Conservation (phyloP, 2,329 filamentous ascomycete genomes). For the Epichloe baconii region DNA sequence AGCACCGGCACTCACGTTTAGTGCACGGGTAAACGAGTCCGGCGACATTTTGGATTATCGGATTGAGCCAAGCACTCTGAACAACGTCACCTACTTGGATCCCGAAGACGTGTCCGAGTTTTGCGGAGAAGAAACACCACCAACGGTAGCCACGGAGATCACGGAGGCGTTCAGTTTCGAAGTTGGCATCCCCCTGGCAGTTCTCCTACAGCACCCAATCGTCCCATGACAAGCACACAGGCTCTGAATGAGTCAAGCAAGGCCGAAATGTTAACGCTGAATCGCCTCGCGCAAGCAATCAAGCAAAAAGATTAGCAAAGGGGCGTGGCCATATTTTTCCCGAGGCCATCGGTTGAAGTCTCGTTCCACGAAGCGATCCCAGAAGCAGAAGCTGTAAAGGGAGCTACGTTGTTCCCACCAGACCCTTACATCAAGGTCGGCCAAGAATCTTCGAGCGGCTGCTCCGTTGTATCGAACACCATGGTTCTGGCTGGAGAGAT, state of each 20-base stretch:
- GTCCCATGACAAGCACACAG: conserved; percentile 29
- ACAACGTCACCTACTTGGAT: conserved; percentile 44
- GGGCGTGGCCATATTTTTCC: conserved; percentile 36
- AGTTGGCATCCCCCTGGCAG: conserved; percentile 15
- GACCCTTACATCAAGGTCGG: conserved; percentile 37
- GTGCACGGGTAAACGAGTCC: conserved; percentile 38
- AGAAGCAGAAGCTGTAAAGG: conserved; percentile 6
- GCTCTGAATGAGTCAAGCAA: conserved; percentile 30
- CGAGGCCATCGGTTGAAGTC: conserved; percentile 30
- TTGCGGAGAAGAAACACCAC: conserved; percentile 23
- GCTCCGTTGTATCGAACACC: conserved; percentile 23
- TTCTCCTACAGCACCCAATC: conserved; percentile 14
- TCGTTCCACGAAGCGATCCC: conserved; percentile 23
- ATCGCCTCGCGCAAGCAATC: conserved; percentile 33
- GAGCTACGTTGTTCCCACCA: conserved; percentile 19
- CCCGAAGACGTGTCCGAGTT: conserved; percentile 34
- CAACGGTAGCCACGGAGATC: background rate
- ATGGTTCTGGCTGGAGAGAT: conserved; percentile 53
- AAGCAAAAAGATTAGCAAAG: conserved; percentile 29
- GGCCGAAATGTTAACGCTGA: conserved; percentile 33
- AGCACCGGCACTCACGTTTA: conserved; percentile 47
- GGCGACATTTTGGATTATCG: conserved; percentile 42
- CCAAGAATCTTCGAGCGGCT: conserved; percentile 17
- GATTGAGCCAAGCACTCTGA: conserved; percentile 39
- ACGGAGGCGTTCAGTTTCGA: conserved; percentile 13